Percentiles rank a stretch among this genome's conserved stretches.
phyloP scores from a whole-genome alignment of 257 asterid genomes.

The Solanum commersonii region DNA sequence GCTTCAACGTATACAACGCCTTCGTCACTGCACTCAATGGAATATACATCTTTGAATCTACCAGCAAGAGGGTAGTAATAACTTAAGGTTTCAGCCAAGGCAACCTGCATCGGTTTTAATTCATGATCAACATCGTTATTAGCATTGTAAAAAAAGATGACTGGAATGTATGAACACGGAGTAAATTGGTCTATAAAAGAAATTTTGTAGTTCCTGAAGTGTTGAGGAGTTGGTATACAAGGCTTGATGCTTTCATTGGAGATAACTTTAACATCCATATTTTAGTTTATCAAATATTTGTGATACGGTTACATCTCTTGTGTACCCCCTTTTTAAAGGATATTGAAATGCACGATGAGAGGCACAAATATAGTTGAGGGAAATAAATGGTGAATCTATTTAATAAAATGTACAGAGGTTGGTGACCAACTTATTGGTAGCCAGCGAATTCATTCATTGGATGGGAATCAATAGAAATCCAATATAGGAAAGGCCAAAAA shows the following conservation, averaged over 20 bases:
- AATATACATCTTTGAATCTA: not conserved
- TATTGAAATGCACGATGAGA: not conserved
- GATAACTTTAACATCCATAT: not conserved
- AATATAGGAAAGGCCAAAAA: too few relatives aligned
- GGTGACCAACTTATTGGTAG: not conserved
- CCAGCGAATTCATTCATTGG: not conserved
- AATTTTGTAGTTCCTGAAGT: conserved; percentile 4
- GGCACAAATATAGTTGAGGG: not conserved
- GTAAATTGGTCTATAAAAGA: conserved; percentile 14
- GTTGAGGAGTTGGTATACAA: conserved; percentile 10
- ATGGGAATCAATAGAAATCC: not conserved
- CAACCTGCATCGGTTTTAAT: not conserved
- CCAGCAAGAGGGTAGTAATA: conserved; percentile 21
- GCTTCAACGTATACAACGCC: conserved; percentile 14
- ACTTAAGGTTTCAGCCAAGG: conserved; percentile 5
- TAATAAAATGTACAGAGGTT: not conserved
- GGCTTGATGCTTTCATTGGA: conserved; percentile 1
- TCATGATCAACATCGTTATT: not conserved
- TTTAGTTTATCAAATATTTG: not conserved
- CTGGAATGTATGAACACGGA: conserved; percentile 12
- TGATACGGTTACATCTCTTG: not conserved
- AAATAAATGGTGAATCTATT: not conserved
- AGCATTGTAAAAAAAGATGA: conserved; percentile 8
- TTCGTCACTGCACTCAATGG: conserved; percentile 15
- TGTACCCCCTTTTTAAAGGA: not conserved